phyloP scores from a whole-genome alignment of 306 rosid genomes.

The Cajanus cajan region DNA sequence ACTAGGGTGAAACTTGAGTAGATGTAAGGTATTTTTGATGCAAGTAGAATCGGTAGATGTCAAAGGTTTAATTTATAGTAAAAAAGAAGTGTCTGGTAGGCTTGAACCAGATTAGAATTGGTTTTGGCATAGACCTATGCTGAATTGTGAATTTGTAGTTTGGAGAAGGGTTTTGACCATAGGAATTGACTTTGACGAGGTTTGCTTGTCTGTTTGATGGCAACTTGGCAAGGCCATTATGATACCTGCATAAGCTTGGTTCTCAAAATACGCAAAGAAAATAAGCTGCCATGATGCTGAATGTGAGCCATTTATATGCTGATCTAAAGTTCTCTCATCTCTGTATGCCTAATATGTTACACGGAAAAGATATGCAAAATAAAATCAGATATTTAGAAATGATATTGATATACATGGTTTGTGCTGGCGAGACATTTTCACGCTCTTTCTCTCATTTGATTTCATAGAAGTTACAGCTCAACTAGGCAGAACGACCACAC shows the following conservation, averaged over 20 bases:
- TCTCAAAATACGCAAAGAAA: background rate
- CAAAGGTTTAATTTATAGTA: background rate
- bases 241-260: background rate
- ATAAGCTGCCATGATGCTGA: background rate
- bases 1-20: background rate
- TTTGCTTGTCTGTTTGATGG: background rate
- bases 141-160: background rate
- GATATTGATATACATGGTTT: background rate
- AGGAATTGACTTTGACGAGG: background rate
- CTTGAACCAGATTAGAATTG: background rate
- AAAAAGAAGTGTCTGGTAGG: background rate
- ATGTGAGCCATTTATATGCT: background rate
- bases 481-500: background rate
- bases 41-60: too few species aligned
- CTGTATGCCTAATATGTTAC: background rate
- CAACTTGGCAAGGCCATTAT: background rate
- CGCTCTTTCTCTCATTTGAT: background rate
- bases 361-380: background rate
- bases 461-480: background rate
- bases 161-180: background rate
- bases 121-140: background rate
- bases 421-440: background rate
- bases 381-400: background rate
- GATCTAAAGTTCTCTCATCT: background rate
- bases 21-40: too few species aligned